These are phyloP conservation scores for Solanum chacoense DNA, from an alignment of 305 asterid species.

Conservation along the genomic window DNA sequence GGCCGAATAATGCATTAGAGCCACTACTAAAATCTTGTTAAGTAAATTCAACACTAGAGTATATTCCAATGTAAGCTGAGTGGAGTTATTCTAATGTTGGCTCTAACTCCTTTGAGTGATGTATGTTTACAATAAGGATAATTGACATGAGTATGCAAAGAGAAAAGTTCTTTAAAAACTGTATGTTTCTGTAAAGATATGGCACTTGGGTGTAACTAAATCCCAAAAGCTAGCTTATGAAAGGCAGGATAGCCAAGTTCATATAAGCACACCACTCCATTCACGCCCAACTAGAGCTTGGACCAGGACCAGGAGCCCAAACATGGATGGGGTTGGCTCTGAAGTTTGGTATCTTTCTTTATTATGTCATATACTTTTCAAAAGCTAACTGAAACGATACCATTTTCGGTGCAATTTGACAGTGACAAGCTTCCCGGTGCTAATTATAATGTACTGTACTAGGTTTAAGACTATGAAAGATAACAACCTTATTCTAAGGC, in stretches of 20 bases:
- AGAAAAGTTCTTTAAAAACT: neutral
- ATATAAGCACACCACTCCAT: neutral
- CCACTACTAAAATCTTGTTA: neutral
- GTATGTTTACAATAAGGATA: neutral
- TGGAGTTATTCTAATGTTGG: neutral
- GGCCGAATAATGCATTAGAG: neutral
- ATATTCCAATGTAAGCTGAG: neutral
- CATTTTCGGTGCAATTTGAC: neutral
- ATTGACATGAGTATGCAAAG: neutral
- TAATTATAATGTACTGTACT: neutral
- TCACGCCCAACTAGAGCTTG: neutral
- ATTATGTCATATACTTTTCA: neutral
- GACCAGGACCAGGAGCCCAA: neutral
- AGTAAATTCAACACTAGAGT: neutral
- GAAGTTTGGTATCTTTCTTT: neutral
- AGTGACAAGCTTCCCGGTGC: neutral
- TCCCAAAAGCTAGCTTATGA: neutral
- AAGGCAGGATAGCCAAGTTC: neutral
- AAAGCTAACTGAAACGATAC: neutral
- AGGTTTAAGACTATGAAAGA: neutral
- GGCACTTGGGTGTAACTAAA: neutral
- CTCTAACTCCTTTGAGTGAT: neutral
- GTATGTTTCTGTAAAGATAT: neutral
- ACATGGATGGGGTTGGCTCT: neutral
- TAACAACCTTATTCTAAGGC: neutral